These are phyloP conservation scores for Dittrichia graveolens DNA, from an alignment of 129 eudicot genomes.

Conservation along the genomic window DNA sequence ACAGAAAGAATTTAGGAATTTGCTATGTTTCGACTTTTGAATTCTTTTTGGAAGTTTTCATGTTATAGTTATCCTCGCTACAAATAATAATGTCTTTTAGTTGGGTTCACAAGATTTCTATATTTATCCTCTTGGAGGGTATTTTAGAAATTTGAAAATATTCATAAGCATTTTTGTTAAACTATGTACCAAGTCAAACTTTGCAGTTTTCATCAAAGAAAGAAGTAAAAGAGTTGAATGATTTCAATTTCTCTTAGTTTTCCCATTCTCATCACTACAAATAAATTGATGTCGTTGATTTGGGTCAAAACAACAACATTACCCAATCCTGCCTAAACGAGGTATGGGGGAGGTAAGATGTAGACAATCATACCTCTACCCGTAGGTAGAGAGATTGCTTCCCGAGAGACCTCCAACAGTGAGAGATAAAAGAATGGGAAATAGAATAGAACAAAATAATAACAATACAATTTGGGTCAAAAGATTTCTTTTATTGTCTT, in stretches of 20 bases:
- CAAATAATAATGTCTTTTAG: not conserved
- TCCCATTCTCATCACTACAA: not conserved
- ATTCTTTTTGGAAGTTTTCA: not conserved
- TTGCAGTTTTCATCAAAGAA: not conserved
- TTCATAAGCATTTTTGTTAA: not conserved
- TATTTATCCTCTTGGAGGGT: not conserved
- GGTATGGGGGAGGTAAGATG: no score
- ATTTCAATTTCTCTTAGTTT: not conserved
- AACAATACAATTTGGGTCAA: no score
- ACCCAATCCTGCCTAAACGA: no score
- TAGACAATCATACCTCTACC: no score
- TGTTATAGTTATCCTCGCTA: not conserved
- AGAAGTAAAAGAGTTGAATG: not conserved
- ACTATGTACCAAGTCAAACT: not conserved
- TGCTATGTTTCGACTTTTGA: not conserved
- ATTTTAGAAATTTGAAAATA: not conserved
- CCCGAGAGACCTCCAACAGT: no score
- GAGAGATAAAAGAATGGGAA: no score
- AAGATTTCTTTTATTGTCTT: not conserved
- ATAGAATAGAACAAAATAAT: no score
- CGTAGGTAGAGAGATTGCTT: no score
- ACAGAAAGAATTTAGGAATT: not conserved
- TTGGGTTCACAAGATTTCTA: not conserved
- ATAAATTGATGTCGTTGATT: not conserved
- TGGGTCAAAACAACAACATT: no score